A percentile compares a stretch with the other conserved stretches of the same genome.
phyloP scores from a whole-genome alignment of 768 basidiomycete species.

The Rubroboletus pulcherrimus region DNA sequence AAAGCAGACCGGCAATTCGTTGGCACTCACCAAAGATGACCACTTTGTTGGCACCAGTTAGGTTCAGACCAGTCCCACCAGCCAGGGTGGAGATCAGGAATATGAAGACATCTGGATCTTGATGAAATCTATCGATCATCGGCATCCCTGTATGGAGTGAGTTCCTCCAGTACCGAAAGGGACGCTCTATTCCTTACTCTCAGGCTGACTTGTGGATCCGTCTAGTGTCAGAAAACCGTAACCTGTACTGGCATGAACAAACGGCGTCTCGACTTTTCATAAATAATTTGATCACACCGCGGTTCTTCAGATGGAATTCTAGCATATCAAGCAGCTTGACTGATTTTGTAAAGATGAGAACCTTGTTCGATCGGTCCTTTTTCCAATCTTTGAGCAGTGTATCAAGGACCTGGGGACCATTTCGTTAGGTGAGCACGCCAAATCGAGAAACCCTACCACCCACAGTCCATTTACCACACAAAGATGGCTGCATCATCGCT shows the following conservation, averaged over 20 bases:
- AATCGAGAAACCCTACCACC: constrained; percentile 22
- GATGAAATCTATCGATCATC: constrained; percentile 80
- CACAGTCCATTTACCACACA: constrained; percentile 86
- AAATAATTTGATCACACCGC: constrained; percentile 35
- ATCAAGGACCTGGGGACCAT: constrained; percentile 56
- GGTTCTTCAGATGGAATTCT: constrained; percentile 62
- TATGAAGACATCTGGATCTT: constrained; percentile 66
- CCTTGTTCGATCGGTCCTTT: constrained; percentile 71
- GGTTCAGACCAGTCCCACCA: constrained; percentile 86
- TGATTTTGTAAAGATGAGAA: constrained; percentile 90
- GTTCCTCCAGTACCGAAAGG: neutral
- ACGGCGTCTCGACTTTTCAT: neutral
- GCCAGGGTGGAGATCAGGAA: constrained; percentile 90
- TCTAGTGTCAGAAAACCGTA: constrained; percentile 73
- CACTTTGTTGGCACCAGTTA: constrained; percentile 92
- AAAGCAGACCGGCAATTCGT: neutral
- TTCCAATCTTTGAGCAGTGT: constrained; percentile 63
- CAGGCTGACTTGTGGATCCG: constrained; percentile 63
- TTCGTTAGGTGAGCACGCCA: neutral
- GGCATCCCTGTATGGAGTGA: constrained; percentile 60
- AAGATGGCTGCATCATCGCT: constrained; percentile 58
- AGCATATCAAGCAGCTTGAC: constrained; percentile 88
- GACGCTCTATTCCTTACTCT: constrained; percentile 47
- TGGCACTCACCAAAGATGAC: constrained; percentile 71
- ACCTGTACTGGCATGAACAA: constrained; percentile 27